Conservation (phyloP, 768 basidiomycete species). For the Phlebiopsis flavidoalba region DNA sequence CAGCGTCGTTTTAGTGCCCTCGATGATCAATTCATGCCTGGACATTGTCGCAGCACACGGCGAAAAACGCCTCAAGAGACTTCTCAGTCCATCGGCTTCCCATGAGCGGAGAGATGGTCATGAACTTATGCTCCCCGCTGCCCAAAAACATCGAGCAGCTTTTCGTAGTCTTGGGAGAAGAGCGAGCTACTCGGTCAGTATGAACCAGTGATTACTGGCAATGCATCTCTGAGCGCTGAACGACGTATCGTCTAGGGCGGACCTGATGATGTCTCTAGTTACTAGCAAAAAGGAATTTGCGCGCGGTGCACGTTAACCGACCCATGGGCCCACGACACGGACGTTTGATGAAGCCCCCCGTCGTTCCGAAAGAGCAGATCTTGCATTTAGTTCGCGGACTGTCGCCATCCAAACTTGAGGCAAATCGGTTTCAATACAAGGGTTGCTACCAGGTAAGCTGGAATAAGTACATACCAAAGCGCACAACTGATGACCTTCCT, state of each 20-base stretch:
- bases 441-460: slow-evolving; percentile 64
- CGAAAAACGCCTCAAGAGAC: slow-evolving; percentile 39
- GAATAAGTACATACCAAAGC: neutral
- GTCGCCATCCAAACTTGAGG: slow-evolving; percentile 40
- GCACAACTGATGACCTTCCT: neutral
- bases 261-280: slow-evolving; percentile 38
- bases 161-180: slow-evolving; percentile 53
- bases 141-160: slow-evolving; percentile 56
- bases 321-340: slow-evolving; percentile 13
- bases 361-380: slow-evolving; percentile 14
- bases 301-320: slow-evolving; percentile 60
- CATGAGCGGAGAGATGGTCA: slow-evolving; percentile 44
- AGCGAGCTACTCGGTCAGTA: slow-evolving; percentile 11
- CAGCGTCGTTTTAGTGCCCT: slow-evolving; percentile 25
- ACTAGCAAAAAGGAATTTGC: slow-evolving; percentile 40
- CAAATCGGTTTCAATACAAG: slow-evolving; percentile 66
- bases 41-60: slow-evolving; percentile 48
- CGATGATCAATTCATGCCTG: slow-evolving; percentile 45
- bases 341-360: slow-evolving; percentile 14
- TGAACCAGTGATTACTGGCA: too few relatives aligned
- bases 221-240: slow-evolving; percentile 25
- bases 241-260: neutral
- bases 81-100: slow-evolving; percentile 65
- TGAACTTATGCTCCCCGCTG: slow-evolving; percentile 43
- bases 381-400: slow-evolving; percentile 42